phyloP scores from a whole-genome alignment of 1,284 basidiomycete species.

The Cryptococcus sp. region DNA sequence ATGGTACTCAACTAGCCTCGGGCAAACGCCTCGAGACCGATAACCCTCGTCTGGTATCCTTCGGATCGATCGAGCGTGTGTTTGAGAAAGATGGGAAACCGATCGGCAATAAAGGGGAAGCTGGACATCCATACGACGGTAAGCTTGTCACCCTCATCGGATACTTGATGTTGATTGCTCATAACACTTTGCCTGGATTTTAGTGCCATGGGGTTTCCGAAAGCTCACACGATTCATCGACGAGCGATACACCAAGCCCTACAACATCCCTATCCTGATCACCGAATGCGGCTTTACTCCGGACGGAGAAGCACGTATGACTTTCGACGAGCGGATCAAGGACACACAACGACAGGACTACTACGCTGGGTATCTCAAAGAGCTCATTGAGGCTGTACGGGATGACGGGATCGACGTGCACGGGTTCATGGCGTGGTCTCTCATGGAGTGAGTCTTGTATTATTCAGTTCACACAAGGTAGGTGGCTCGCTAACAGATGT shows the following conservation, averaged over 20 bases:
- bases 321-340: conserved; percentile 18
- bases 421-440: conserved; percentile 39
- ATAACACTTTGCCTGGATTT: not conserved
- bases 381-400: conserved; percentile 24
- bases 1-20: conserved; percentile 25
- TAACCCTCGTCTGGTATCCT: conserved; percentile 11
- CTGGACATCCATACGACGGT: conserved; percentile 36
- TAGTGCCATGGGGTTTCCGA: conserved; percentile 44
- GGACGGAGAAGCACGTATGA: conserved; percentile 15
- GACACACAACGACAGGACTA: conserved; percentile 32
- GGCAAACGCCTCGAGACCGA: conserved; percentile 16
- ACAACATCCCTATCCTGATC: conserved; percentile 25
- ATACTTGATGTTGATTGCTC: not conserved
- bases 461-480: not conserved
- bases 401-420: conserved; percentile 30
- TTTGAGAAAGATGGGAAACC: conserved; percentile 27
- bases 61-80: conserved; percentile 20
- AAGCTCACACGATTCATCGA: conserved; percentile 68
- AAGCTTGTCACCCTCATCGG: not conserved
- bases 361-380: conserved; percentile 31
- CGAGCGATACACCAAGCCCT: conserved; percentile 61
- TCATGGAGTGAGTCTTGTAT: conserved; percentile 33
- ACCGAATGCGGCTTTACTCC: conserved; percentile 30
- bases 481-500: no score
- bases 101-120: conserved; percentile 30